Base-by-base conservation (phyloP, 768 basidiomycete genomes). In the Boletus fagicola region DNA sequence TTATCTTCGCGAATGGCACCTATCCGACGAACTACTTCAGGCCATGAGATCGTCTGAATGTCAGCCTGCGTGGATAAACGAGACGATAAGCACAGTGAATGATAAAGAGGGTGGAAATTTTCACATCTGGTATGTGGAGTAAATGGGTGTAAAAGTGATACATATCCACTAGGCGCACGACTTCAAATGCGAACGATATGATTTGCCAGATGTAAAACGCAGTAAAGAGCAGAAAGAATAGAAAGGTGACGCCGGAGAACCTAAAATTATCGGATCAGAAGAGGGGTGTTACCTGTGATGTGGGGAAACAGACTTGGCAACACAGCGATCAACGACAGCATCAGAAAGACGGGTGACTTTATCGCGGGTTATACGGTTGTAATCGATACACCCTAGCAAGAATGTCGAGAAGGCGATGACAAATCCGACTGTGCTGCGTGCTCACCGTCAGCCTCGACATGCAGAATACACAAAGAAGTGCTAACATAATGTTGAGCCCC, bases 371-470 rank as follows among this genome's bases (percentile, higher is more conserved):
- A 98, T 82, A 39, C 81, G 81, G 36, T 88, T 85, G 71, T 97
- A 98, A 71, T 99, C 94, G 60, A 99, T 82, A 72, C 97, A 99
- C 15, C 94, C 92, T 7, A 96, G 73, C 13, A 99, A 78, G 71
- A 99, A 99, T 10, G 95, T 96, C 13, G 97, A 96, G 74, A 99
- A 99, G n/a, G 82, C 84, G 65, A 98, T 98, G 50, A 98, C 96
- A 74, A 98, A 99, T 46, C 94, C 95, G 24, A 97, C 87, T 61
- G 96, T 99, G 62, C 97, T 99, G 72, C 36, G 53, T 63, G 64
- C 61, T 56, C 67, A 60, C 55, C 33, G 69, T 74, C 59, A 69
- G 70, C 54, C 31, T 56, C 38, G 24, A 47, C 36, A 52, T 16
- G 60, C 16, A 57, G 49, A 62, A 65, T 52, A 61, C 42, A 62